Evolutionary conservation across 148 eudicot genomes (phyloP).

Genomic region (Vaccinium darrowii): DNA sequence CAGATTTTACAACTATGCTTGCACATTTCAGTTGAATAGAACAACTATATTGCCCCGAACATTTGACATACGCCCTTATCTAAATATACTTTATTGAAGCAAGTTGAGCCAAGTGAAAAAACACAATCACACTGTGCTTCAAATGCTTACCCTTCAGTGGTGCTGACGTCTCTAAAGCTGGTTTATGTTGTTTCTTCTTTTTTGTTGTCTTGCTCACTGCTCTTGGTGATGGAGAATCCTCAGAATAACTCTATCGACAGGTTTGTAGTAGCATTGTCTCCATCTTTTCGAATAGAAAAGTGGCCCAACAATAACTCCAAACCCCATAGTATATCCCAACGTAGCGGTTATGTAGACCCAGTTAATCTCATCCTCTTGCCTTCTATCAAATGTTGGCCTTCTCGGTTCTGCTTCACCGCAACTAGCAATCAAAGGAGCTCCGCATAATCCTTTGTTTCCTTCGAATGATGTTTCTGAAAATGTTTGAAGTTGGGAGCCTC

Average conservation of each 20-base stretch:
- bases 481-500: constrained; percentile 23
- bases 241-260: neutral
- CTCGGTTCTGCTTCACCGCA: neutral
- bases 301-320: neutral
- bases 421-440: constrained; percentile 12
- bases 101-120: neutral
- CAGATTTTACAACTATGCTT: neutral
- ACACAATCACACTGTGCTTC: neutral
- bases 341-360: neutral
- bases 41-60: neutral
- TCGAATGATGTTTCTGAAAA: constrained; percentile 21
- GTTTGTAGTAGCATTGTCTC: neutral
- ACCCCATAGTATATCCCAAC: neutral
- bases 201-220: neutral
- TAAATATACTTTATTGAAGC: neutral
- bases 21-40: neutral
- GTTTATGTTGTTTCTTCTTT: neutral
- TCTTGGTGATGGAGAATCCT: neutral
- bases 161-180: neutral
- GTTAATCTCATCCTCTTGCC: neutral
- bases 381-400: neutral
- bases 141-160: neutral
- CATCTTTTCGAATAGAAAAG: neutral
- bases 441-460: neutral
- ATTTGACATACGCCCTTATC: too few relatives aligned